Conservation (phyloP, 768 basidiomycete species). For the Rossbeevera mucosa region DNA sequence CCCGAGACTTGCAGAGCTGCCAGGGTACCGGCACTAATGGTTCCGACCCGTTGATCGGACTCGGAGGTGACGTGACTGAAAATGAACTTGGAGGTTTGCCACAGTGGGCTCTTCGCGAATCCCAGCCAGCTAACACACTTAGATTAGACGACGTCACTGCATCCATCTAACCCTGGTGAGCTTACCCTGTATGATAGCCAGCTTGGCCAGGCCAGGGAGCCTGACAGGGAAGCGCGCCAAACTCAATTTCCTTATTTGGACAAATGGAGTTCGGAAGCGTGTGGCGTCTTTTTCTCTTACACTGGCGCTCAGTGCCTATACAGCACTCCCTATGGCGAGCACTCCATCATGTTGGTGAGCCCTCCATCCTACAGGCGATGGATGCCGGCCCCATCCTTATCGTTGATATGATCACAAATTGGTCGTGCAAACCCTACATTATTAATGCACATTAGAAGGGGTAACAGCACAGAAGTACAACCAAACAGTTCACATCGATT, state of each 20-base stretch:
- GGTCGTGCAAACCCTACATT: background rate
- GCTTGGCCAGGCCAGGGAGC: background rate
- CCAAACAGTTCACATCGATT: background rate
- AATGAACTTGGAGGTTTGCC: background rate
- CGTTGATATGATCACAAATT: background rate
- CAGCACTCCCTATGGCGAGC: background rate
- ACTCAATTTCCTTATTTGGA: background rate
- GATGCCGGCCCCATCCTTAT: background rate
- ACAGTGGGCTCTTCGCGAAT: background rate
- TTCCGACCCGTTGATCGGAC: background rate
- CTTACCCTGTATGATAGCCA: background rate
- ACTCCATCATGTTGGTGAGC: background rate
- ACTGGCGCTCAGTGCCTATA: background rate
- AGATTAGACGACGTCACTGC: background rate
- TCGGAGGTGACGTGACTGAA: background rate
- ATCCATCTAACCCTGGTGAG: background rate
- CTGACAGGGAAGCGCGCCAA: background rate
- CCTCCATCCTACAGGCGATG: background rate
- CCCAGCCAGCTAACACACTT: background rate
- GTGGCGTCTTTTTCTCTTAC: background rate
- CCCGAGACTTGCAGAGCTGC: background rate
- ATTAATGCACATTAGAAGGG: background rate
- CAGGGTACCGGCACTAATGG: background rate
- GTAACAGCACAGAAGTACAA: background rate
- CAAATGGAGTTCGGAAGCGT: background rate